phyloP scores from a whole-genome alignment of 352 stramenopile species.

The Phytophthora pseudosyringae region DNA sequence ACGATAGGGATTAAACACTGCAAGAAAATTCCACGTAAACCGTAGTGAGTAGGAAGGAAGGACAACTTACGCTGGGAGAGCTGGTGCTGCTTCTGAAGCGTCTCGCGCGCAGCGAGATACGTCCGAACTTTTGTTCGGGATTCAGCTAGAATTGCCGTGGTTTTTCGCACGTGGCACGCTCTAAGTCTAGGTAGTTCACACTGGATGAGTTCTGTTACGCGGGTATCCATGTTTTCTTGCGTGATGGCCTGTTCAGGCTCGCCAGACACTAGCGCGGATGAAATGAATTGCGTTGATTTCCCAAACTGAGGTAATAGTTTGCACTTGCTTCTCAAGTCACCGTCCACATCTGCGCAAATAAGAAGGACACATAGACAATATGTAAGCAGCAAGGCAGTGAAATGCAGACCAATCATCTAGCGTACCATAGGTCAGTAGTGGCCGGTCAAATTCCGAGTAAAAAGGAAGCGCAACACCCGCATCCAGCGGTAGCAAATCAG shows the following conservation, averaged over 20 bases:
- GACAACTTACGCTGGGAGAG: conserved; percentile 18
- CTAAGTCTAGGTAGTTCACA: conserved; percentile 53
- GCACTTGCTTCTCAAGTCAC: conserved; percentile 54
- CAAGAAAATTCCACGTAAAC: not conserved
- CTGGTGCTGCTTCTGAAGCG: conserved; percentile 8
- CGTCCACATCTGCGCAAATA: conserved; percentile 45
- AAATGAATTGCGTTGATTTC: conserved; percentile 42
- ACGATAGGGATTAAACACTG: not conserved
- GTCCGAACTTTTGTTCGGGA: conserved; percentile 34
- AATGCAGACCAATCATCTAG: not conserved
- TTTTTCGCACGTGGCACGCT: conserved; percentile 61
- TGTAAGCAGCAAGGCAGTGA: conserved; percentile 3
- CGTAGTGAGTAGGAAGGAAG: not conserved
- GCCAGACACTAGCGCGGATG: conserved; percentile 20
- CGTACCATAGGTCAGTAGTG: conserved; percentile 52
- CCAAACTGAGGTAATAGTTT: conserved; percentile 55
- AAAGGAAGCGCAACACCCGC: conserved; percentile 29
- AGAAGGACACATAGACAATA: conserved; percentile 4
- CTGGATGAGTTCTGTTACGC: conserved; percentile 49
- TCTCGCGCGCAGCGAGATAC: conserved; percentile 37
- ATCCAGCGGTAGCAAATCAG: conserved; percentile 40
- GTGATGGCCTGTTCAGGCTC: conserved; percentile 16
- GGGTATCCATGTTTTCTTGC: conserved; percentile 60
- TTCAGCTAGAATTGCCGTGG: conserved; percentile 51
- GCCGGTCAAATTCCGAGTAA: conserved; percentile 37